Conservation (phyloP, 805 yeast genomes). For the Maudiozyma pseudohumilis region DNA sequence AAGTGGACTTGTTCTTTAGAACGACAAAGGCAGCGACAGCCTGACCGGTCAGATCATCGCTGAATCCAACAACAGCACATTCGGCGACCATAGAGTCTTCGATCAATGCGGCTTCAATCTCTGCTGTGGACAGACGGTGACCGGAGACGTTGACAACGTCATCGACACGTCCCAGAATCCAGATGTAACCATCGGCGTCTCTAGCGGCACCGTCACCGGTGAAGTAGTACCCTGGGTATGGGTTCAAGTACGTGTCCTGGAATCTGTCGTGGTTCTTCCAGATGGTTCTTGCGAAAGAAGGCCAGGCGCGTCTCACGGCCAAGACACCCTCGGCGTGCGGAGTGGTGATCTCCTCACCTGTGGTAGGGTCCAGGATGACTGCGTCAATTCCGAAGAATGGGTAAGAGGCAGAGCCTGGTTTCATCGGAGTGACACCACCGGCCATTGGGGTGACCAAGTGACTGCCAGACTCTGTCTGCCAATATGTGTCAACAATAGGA, state of each 20-base stretch:
- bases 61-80: conserved; percentile 75
- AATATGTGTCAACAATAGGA: conserved; percentile 73
- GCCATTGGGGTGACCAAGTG: conserved; percentile 73
- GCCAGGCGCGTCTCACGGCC: conserved; percentile 68
- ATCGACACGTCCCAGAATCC: conserved; percentile 82
- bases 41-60: conserved; percentile 78
- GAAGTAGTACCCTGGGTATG: conserved; percentile 74
- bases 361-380: conserved; percentile 60
- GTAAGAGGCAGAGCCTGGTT: conserved; percentile 78
- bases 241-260: conserved; percentile 72
- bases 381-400: conserved; percentile 79
- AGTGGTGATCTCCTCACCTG: conserved; percentile 59
- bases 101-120: conserved; percentile 72
- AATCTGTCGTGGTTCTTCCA: conserved; percentile 68
- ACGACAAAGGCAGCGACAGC: conserved; percentile 79
- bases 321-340: conserved; percentile 74
- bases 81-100: conserved; percentile 66
- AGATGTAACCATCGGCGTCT: conserved; percentile 73
- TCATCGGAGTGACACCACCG: conserved; percentile 65
- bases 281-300: conserved; percentile 75
- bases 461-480: conserved; percentile 85
- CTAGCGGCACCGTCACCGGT: conserved; percentile 89
- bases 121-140: conserved; percentile 81
- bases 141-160: conserved; percentile 85
- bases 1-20: conserved; percentile 42